These are phyloP conservation scores for Penicillium sp. DNA, from an alignment of 2,329 filamentous ascomycete species.

Conservation along the genomic window DNA sequence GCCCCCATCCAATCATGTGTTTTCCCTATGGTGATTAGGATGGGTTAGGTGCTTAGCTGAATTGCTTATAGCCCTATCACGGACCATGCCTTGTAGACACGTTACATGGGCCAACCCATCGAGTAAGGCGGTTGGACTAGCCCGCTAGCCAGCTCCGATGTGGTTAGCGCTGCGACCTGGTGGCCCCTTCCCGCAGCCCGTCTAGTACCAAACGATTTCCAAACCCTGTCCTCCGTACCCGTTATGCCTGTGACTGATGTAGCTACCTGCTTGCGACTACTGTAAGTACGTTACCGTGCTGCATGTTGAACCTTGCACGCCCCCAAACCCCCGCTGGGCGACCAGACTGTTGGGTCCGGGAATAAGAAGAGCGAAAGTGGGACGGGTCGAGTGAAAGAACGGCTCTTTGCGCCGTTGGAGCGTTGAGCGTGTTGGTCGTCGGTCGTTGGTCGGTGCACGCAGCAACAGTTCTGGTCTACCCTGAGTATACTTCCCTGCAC, in stretches of 20 bases:
- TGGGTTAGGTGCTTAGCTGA: neutral
- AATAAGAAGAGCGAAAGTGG: neutral
- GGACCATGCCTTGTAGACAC: neutral
- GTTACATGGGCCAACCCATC: neutral
- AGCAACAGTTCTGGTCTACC: neutral
- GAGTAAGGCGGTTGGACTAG: neutral
- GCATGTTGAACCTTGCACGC: neutral
- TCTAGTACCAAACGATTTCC: neutral
- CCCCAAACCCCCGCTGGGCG: neutral
- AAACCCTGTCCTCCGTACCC: no score
- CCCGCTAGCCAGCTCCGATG: neutral
- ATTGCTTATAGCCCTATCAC: neutral
- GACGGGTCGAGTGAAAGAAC: constrained; percentile 1
- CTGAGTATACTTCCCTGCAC: neutral
- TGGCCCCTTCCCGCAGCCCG: neutral
- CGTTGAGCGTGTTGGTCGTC: no score
- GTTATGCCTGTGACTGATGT: neutral
- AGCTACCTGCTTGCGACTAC: neutral
- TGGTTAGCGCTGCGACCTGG: neutral
- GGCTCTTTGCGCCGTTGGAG: neutral
- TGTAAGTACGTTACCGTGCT: neutral
- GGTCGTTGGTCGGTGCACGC: neutral
- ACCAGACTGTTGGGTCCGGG: constrained; percentile 8
- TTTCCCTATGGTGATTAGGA: neutral
- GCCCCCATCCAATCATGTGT: neutral